Evolutionary conservation across 2,329 filamentous ascomycete species (phyloP).

Genomic region (Rutstroemia sp.): DNA sequence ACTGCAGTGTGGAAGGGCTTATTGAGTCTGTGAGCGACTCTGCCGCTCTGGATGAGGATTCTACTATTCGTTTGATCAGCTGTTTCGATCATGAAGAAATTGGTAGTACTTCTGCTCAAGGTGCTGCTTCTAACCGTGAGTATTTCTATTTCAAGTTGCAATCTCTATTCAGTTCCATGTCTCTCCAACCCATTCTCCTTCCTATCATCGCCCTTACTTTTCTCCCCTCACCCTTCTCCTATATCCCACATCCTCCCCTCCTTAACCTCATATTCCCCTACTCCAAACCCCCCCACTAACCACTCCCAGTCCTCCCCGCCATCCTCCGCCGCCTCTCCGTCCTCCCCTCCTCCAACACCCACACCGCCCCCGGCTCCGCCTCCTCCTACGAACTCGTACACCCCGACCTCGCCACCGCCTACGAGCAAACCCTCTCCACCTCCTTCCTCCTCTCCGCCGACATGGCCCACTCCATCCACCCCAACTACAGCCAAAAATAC

Average conservation of each 20-base stretch:
- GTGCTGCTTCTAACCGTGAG: slow-evolving; percentile 72
- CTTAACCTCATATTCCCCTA: too few species aligned
- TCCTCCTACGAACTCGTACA: slow-evolving; percentile 55
- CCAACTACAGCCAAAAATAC: slow-evolving; percentile 90
- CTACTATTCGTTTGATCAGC: slow-evolving; percentile 80
- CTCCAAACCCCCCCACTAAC: too few species aligned
- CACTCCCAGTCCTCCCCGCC: slow-evolving; percentile 56
- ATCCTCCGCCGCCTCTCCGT: slow-evolving; percentile 82
- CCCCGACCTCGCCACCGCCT: slow-evolving; percentile 64
- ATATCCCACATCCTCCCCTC: too few species aligned
- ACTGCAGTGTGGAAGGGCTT: slow-evolving; percentile 79
- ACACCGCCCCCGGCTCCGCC: slow-evolving; percentile 42
- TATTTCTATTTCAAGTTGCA: too few species aligned
- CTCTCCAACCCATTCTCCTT: too few species aligned
- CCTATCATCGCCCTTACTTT: too few species aligned
- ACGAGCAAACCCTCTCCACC: slow-evolving; percentile 83
- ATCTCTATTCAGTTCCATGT: too few species aligned
- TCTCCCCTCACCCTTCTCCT: too few species aligned
- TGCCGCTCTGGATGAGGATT: slow-evolving; percentile 63
- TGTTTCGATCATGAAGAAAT: slow-evolving; percentile 99
- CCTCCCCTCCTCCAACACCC: slow-evolving; percentile 45
- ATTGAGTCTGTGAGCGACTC: slow-evolving; percentile 66
- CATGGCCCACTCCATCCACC: slow-evolving; percentile 95
- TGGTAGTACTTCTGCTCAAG: slow-evolving; percentile 85
- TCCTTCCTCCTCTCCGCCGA: slow-evolving; percentile 95